Conservation (phyloP, 2,329 filamentous ascomycete species). For the Xylaria sp. region DNA sequence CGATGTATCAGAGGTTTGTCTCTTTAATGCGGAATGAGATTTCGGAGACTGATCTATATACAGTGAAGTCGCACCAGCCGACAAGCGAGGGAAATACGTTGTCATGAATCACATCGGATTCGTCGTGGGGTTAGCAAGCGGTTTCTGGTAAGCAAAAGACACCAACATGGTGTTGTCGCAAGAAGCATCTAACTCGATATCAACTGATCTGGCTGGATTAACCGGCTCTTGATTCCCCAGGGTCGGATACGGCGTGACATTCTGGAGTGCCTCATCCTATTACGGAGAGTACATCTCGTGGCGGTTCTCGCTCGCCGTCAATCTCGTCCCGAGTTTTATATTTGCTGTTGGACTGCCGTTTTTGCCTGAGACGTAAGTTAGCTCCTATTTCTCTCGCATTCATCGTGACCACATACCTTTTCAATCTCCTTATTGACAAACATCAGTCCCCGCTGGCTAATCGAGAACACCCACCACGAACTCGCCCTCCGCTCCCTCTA, state of each 20-base stretch:
- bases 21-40: neutral
- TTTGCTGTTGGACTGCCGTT: conserved; percentile 48
- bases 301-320: conserved; percentile 48
- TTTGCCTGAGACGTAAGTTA: conserved; percentile 47
- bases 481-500: conserved; percentile 40
- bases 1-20: conserved; percentile 50
- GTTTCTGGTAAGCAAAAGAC: conserved; percentile 45
- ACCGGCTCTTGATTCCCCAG: conserved; percentile 31
- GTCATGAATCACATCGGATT: conserved; percentile 57
- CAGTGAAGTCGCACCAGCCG: conserved; percentile 51
- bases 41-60: neutral
- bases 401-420: no score
- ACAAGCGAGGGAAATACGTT: conserved; percentile 49
- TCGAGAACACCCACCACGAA: conserved; percentile 44
- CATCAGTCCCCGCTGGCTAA: conserved; percentile 50
- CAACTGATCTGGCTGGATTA: neutral
- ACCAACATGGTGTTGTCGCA: neutral
- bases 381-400: no score
- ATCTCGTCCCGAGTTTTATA: conserved; percentile 46
- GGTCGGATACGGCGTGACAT: conserved; percentile 52
- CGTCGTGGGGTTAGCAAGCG: conserved; percentile 47
- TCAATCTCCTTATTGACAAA: no score
- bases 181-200: neutral
- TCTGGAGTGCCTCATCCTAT: conserved; percentile 39
- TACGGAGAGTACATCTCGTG: conserved; percentile 45